These are phyloP conservation scores for Torulaspora gathmanii DNA, from an alignment of 805 yeast species.

Conservation along the genomic window DNA sequence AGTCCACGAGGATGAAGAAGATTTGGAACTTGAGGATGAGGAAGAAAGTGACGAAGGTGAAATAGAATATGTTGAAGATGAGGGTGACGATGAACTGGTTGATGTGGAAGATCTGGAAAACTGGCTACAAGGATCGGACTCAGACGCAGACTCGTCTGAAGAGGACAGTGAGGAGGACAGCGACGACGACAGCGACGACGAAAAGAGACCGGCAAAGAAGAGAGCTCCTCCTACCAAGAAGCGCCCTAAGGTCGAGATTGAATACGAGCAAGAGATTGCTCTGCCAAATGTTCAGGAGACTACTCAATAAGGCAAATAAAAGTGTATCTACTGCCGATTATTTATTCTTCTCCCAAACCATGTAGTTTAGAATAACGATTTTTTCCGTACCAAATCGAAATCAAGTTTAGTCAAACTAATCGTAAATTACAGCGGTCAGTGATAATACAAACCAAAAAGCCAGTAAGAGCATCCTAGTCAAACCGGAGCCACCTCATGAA, in stretches of 20 bases:
- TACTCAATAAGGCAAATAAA: constrained; percentile 18
- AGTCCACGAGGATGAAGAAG: constrained; percentile 43
- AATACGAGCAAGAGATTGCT: constrained; percentile 68
- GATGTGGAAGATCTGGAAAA: constrained; percentile 90
- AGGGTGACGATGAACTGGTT: constrained; percentile 82
- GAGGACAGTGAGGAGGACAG: constrained; percentile 34
- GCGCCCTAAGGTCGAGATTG: constrained; percentile 75
- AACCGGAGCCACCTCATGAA: too few species aligned
- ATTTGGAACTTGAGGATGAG: constrained; percentile 46
- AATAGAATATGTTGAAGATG: constrained; percentile 85
- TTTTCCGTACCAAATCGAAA: not conserved
- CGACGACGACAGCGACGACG: constrained; percentile 38
- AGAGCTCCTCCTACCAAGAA: constrained; percentile 40
- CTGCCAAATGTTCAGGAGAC: constrained; percentile 31
- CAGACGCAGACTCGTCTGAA: constrained; percentile 30
- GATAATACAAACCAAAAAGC: not conserved
- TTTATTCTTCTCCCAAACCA: not conserved
- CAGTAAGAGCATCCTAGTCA: too few species aligned
- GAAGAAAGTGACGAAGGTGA: constrained; percentile 62
- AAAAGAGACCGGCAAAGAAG: constrained; percentile 38
- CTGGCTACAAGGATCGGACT: constrained; percentile 65
- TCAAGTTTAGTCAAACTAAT: too few species aligned
- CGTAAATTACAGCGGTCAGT: not conserved
- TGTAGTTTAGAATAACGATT: not conserved
- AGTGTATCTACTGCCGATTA: not conserved